Base-by-base conservation (phyloP, 805 yeast species). In the Nematodospora valgi region DNA sequence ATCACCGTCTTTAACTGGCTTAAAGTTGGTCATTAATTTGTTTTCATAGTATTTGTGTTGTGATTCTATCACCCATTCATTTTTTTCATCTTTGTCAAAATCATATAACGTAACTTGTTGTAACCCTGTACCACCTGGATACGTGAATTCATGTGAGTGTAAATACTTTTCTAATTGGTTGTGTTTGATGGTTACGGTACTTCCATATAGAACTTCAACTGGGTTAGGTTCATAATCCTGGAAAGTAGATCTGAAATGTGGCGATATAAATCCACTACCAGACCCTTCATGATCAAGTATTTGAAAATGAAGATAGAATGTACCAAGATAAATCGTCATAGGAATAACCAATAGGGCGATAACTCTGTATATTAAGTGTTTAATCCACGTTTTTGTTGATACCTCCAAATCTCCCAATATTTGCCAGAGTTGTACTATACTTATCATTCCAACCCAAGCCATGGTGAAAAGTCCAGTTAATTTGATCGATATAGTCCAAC, bases 81-180 rank as follows among this genome's bases (percentile, higher is more conserved):
- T 87, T 58, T 81, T 78, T 11, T 40, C 46, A 47, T 78, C 84
- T 33, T 70, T 73, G 44, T 71, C 72, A 49, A 68, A 76, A 13
- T 77, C 76, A 43, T 81, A 78, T 32, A 86, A 65, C 0, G 96
- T 77, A 15, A 91, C 86, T 57, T 86, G 91, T 57, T 87, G 95
- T 51, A 82, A 80, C 15, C 71, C 59, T 1, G 87, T 72, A 0
- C 91, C 94, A 2, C 74, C 58, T 33, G 76, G 74, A 56, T 85
- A 87, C 4, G 64, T 56, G 47, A 64, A 70, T 27, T 73, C 64
- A 56, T 86, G 91, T 2, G 96, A 84, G 56, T 87, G 95, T 42
- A 91, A 62, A 54, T 86, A 91, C 1, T 81, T 81, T 14, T 93
- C 95, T 35, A 78, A 52, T 36, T 75, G 70, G 18, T 61, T 52